phyloP scores from a whole-genome alignment of 345 rosid genomes.

The Eucalyptus decipiens region DNA sequence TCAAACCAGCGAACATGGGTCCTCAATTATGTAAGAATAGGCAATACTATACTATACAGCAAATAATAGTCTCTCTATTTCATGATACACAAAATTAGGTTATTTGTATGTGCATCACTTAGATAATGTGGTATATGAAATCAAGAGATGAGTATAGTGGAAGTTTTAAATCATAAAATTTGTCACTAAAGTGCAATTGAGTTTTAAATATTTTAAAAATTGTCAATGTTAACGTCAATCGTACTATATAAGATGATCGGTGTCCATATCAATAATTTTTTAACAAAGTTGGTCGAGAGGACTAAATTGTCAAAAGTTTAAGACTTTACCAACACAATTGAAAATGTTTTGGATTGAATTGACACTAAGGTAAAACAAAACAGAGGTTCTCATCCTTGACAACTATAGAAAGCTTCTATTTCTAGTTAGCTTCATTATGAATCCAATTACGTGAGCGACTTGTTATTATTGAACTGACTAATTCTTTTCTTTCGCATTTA shows the following conservation, averaged over 20 bases:
- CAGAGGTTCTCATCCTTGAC: background rate
- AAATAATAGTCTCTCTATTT: background rate
- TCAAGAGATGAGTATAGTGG: background rate
- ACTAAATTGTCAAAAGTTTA: background rate
- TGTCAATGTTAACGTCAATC: accelerated
- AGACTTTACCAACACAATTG: too few relatives aligned
- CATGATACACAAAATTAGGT: background rate
- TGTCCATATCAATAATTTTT: accelerated
- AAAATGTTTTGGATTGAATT: too few relatives aligned
- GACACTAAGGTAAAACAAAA: background rate
- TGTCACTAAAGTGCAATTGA: too few relatives aligned
- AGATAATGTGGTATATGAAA: background rate
- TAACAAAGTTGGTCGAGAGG: accelerated
- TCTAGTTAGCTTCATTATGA: background rate
- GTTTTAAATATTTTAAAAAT: too few relatives aligned
- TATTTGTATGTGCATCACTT: background rate
- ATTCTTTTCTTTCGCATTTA: background rate
- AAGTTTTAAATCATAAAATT: too few relatives aligned
- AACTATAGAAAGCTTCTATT: background rate
- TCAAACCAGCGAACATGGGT: background rate
- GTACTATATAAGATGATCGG: accelerated
- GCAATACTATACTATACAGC: background rate
- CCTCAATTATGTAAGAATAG: background rate
- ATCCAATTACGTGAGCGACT: background rate
- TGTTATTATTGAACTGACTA: background rate